Evolutionary conservation across 129 eudicot species (phyloP), one percentile per base, ranked within the genome.

Genomic region (Artemisia annua): DNA sequence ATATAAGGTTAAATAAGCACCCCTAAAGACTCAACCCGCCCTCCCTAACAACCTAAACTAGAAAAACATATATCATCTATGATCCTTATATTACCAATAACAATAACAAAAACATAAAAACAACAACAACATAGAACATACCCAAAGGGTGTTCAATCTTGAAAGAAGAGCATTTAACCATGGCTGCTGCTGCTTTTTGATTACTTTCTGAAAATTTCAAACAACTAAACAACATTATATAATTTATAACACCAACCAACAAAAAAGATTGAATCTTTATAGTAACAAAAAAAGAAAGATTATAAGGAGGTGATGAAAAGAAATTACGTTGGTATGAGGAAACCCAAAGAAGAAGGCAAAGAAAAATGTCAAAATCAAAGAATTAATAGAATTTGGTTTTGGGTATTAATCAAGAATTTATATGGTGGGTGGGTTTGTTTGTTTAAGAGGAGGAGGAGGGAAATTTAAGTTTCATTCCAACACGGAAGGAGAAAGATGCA

Each of bases 111-210:
- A 48, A 60, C 11, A 43, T 76, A 14, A 26, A 60, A 24, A 62
- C 46, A 10, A 22, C 1, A 59, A 20, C 22, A 20, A 15, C 68
- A 26, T 48, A 0, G 1, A 15, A 30, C 14, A 9, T 71, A 81
- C 85, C 85, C 39, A 77, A 44, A 20, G 85, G 78, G 64, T 81
- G 78, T 24, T 76, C 75, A 26, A 81, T 76, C 85, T 81, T 81
- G 78, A 69, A 81, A 55, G 80, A 55, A 5, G 61, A 75, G 35
- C 62, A 74, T 18, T 69, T 75, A 57, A 75, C 70, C 85, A 81
- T 81, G 64, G 30, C 22, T 68, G 48, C n/a, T 66, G 73, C 75
- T 66, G 67, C 54, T n/a, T 20, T 20, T 20, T 20, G 22, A 20
- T 20, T 20, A 4, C 26, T 58, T 39, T 73, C 83, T 80, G 83